Percentiles rank a stretch among this genome's conserved stretches.
Conservation (phyloP, 2,329 filamentous ascomycete species). For the Graphiopsis chlorocephala region DNA sequence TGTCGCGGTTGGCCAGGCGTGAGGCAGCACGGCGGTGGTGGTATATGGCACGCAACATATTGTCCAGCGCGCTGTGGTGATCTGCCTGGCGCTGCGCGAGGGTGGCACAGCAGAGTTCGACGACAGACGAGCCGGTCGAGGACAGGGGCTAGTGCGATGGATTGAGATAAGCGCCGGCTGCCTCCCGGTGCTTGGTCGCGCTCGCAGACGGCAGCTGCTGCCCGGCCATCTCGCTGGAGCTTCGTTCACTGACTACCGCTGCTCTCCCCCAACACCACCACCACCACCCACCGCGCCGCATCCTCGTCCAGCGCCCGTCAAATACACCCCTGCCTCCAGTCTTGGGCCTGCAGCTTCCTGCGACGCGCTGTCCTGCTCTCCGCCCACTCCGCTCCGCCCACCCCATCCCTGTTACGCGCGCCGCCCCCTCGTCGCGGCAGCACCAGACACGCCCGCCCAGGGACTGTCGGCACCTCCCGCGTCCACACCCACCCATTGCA, state of each 20-base stretch:
- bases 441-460: constrained; percentile 8
- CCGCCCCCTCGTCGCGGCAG: constrained; percentile 11
- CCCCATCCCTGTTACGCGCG: not conserved
- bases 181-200: not conserved
- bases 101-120: constrained; percentile 3
- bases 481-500: not conserved
- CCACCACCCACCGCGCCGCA: constrained; percentile 7
- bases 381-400: not conserved
- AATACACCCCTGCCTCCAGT: not conserved
- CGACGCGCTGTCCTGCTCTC: constrained; percentile 7
- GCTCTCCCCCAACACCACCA: constrained; percentile 11
- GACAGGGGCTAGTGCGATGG: not conserved
- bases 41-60: constrained; percentile 33
- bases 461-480: constrained; percentile 13
- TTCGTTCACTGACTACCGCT: constrained; percentile 1
- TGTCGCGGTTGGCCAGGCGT: constrained; percentile 38
- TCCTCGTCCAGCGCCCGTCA: not conserved
- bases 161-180: not conserved
- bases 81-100: not conserved
- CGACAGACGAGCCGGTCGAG: not conserved
- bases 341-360: not conserved
- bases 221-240: constrained; percentile 4
- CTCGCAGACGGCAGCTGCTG: constrained; percentile 3
- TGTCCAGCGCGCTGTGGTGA: not conserved
- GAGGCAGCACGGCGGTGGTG: constrained; percentile 67